A percentile compares a stretch with the other conserved stretches of the same genome.
phyloP scores from a whole-genome alignment of 306 rosid genomes.

The Hippophae tibetana region DNA sequence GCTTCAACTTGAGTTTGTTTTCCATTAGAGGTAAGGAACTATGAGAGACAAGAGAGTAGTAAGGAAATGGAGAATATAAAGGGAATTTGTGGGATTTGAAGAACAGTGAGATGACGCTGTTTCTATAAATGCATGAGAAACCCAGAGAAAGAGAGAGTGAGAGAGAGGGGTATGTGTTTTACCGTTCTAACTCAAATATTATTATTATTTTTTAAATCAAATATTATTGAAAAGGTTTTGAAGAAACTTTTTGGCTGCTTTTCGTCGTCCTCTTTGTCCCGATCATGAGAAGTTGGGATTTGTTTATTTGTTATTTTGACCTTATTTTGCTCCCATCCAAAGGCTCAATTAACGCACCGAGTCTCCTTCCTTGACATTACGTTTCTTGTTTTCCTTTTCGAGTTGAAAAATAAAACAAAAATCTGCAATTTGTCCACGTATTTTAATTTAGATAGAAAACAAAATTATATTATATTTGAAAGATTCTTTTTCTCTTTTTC shows the following conservation, averaged over 20 bases:
- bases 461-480: too few species aligned
- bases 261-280: constrained; percentile 32
- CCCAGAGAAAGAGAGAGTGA: constrained; percentile 8
- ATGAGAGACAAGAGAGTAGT: background rate
- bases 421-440: too few species aligned
- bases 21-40: constrained; percentile 40
- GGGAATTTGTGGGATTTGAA: background rate
- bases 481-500: too few species aligned
- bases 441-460: too few species aligned
- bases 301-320: background rate
- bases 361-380: too few species aligned
- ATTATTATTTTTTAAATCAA: constrained; percentile 7
- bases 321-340: background rate
- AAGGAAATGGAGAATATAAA: constrained; percentile 1
- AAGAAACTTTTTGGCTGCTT: constrained; percentile 25
- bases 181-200: too few species aligned
- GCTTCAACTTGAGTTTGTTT: constrained; percentile 48
- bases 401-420: too few species aligned
- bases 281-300: constrained; percentile 3
- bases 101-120: constrained; percentile 8
- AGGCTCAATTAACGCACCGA: too few species aligned
- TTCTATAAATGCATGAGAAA: constrained; percentile 36
- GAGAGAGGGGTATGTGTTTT: too few species aligned
- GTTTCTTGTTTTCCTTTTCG: too few species aligned
- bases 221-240: constrained; percentile 1